Conservation (phyloP, 2,329 filamentous ascomycete species). For the Keithomyces neogunnii region DNA sequence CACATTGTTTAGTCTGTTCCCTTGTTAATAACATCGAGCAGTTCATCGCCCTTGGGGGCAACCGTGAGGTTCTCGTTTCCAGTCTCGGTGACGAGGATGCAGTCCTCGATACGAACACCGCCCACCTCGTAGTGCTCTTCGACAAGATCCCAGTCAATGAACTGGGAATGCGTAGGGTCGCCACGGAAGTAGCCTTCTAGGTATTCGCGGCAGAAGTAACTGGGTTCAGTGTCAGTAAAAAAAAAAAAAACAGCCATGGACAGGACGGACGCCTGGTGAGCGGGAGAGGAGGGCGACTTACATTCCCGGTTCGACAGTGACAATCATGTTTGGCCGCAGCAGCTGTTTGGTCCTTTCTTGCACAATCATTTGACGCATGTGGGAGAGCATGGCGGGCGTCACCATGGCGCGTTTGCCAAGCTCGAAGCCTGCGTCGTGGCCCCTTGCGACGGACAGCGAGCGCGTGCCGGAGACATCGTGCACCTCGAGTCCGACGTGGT, state of each 20-base stretch:
- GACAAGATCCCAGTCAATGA: constrained; percentile 57
- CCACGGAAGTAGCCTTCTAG: constrained; percentile 61
- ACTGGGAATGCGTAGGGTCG: constrained; percentile 47
- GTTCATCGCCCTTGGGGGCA: constrained; percentile 66
- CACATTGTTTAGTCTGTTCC: constrained; percentile 1
- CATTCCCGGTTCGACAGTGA: constrained; percentile 74
- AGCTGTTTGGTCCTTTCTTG: constrained; percentile 24
- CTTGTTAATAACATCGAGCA: constrained; percentile 53
- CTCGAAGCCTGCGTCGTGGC: constrained; percentile 19
- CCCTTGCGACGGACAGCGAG: constrained; percentile 23
- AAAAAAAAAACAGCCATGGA: too few relatives aligned
- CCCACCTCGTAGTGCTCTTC: constrained; percentile 69
- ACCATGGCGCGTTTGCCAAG: constrained; percentile 34
- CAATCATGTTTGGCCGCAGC: constrained; percentile 56
- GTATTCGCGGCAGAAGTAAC: constrained; percentile 69
- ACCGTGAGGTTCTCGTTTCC: constrained; percentile 79
- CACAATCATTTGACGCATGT: constrained; percentile 2
- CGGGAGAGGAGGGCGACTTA: constrained; percentile 23
- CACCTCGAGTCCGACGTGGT: constrained; percentile 58
- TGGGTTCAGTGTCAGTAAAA: constrained; percentile 15
- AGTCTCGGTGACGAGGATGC: constrained; percentile 68
- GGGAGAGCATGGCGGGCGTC: constrained; percentile 24
- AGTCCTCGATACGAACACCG: constrained; percentile 89
- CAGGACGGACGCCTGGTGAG: background rate
- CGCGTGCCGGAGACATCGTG: constrained; percentile 45